Evolutionary conservation across 2,329 filamentous ascomycete species (phyloP).

Genomic region (Trichoderma endophyticum): DNA sequence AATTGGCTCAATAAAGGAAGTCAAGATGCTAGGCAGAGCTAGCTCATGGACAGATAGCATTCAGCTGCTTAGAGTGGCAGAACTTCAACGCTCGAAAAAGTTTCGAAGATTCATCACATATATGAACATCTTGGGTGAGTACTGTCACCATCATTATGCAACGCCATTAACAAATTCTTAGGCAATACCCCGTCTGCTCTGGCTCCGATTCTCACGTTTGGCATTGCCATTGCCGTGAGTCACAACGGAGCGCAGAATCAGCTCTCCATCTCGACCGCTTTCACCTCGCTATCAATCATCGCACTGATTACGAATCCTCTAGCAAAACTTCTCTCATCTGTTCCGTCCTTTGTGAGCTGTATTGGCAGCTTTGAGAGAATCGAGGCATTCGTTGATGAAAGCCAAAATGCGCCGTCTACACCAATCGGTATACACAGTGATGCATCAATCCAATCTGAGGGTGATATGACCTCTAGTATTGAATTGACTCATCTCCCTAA

Average conservation of each 20-base stretch:
- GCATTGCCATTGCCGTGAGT: conserved; percentile 21
- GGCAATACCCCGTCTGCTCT: conserved; percentile 18
- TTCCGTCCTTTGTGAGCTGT: conserved; percentile 25
- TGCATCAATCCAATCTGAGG: neutral
- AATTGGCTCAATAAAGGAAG: conserved; percentile 25
- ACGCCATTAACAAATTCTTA: neutral
- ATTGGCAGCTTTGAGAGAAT: conserved; percentile 27
- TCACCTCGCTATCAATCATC: conserved; percentile 28
- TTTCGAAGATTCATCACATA: conserved; percentile 24
- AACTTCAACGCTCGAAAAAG: conserved; percentile 24
- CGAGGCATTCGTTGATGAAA: conserved; percentile 14
- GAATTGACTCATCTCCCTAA: neutral
- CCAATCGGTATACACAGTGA: neutral
- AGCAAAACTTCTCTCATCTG: conserved; percentile 22
- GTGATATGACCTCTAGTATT: neutral
- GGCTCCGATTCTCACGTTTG: conserved; percentile 24
- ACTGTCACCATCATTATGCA: neutral
- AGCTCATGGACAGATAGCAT: conserved; percentile 21
- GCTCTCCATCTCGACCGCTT: conserved; percentile 19
- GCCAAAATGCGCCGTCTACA: neutral
- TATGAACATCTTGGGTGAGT: conserved; percentile 23
- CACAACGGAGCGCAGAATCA: neutral
- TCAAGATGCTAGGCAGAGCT: conserved; percentile 25
- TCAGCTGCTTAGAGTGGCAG: conserved; percentile 12
- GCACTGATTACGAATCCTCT: conserved; percentile 24